Percentiles rank a stretch among this genome's conserved stretches.
Conservation (phyloP, 1,284 basidiomycete species). For the Malassezia sp. region DNA sequence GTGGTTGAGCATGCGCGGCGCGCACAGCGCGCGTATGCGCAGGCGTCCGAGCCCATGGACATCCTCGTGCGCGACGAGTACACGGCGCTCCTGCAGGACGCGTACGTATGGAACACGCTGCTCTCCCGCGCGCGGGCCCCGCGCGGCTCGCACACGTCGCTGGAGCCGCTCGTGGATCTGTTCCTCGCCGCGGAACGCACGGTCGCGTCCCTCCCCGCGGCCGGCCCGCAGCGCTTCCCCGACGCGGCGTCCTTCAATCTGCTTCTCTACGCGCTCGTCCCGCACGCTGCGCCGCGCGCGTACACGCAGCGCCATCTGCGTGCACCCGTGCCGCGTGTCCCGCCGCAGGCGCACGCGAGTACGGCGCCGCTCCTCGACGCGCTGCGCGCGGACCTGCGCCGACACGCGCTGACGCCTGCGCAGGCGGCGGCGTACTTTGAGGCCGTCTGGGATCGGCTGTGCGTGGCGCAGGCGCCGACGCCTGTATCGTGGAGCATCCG, state of each 20-base stretch:
- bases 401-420: background rate
- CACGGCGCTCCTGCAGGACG: slow-evolving; percentile 3
- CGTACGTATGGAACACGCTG: slow-evolving; percentile 12
- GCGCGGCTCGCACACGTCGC: background rate
- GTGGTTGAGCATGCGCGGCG: slow-evolving; percentile 12
- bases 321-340: background rate
- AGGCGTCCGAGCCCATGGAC: slow-evolving; percentile 1
- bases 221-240: background rate
- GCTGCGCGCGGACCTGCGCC: slow-evolving; percentile 1
- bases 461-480: background rate
- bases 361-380: background rate
- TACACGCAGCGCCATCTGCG: background rate
- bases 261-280: slow-evolving; percentile 12
- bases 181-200: slow-evolving; percentile 5
- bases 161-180: slow-evolving; percentile 6
- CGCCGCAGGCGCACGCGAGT: background rate
- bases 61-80: slow-evolving; percentile 7
- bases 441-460: slow-evolving; percentile 3
- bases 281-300: background rate
- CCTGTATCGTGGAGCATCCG: slow-evolving; percentile 9
- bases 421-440: slow-evolving; percentile 1
- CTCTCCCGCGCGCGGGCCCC: background rate
- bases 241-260: slow-evolving; percentile 12
- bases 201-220: background rate
- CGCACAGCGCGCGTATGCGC: slow-evolving; percentile 1